These are phyloP conservation scores for Xylaria sp. DNA, from an alignment of 2,329 filamentous ascomycete species.

Conservation along the genomic window DNA sequence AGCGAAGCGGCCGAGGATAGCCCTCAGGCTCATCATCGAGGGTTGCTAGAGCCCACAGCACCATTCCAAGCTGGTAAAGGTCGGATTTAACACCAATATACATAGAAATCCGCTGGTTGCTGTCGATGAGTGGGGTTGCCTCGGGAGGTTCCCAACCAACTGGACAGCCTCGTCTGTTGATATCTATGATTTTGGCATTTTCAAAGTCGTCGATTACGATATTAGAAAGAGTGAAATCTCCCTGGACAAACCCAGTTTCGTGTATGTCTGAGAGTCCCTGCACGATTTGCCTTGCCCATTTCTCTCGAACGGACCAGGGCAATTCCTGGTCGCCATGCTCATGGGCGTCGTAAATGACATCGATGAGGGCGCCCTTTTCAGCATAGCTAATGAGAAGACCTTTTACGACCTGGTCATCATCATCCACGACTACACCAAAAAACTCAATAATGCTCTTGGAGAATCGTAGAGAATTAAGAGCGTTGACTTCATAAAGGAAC, in stretches of 20 bases:
- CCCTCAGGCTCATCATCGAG: slow-evolving; percentile 89
- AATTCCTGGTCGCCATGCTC: slow-evolving; percentile 56
- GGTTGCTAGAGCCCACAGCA: slow-evolving; percentile 88
- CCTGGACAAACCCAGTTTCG: slow-evolving; percentile 94
- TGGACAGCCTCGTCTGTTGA: slow-evolving; percentile 95
- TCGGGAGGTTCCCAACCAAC: slow-evolving; percentile 98
- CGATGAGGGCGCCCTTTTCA: slow-evolving; percentile 83
- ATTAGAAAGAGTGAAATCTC: slow-evolving; percentile 96
- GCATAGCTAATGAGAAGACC: slow-evolving; percentile 90
- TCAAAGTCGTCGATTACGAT: slow-evolving; percentile 87
- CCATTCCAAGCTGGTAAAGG: slow-evolving; percentile 95
- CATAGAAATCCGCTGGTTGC: slow-evolving; percentile 89
- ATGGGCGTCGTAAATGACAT: slow-evolving; percentile 83
- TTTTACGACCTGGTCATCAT: slow-evolving; percentile 74
- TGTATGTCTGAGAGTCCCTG: slow-evolving; percentile 90
- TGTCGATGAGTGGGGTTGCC: slow-evolving; percentile 81
- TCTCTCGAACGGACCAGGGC: slow-evolving; percentile 75
- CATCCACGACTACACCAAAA: slow-evolving; percentile 86
- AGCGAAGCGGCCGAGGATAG: slow-evolving; percentile 70
- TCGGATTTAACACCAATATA: slow-evolving; percentile 99
- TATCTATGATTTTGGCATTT: slow-evolving; percentile 96
- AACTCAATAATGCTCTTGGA: slow-evolving; percentile 83
- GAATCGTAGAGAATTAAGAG: slow-evolving; percentile 76
- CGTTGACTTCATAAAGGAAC: slow-evolving; percentile 97
- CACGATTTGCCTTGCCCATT: slow-evolving; percentile 91